phyloP scores from a whole-genome alignment of 768 basidiomycete species.

The Termitomyces sp. region DNA sequence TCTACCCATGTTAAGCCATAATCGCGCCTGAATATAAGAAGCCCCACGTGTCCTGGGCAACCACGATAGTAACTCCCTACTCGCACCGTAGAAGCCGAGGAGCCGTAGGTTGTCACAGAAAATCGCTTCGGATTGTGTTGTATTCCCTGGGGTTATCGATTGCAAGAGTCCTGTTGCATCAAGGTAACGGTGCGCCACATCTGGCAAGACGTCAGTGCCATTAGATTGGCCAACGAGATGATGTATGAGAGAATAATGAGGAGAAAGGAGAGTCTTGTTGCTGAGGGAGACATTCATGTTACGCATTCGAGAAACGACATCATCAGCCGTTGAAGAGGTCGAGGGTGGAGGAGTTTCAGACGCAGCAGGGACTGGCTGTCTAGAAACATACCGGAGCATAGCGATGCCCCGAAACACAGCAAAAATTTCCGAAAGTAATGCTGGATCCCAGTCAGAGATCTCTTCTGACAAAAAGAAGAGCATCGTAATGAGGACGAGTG shows the following conservation, averaged over 20 bases:
- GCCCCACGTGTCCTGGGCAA: constrained; percentile 77
- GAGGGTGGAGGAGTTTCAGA: constrained; percentile 15
- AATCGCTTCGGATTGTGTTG: constrained; percentile 63
- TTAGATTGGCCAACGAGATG: constrained; percentile 54
- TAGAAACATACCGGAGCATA: constrained; percentile 59
- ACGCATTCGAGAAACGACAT: constrained; percentile 65
- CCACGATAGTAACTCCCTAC: constrained; percentile 68
- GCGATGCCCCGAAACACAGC: constrained; percentile 77
- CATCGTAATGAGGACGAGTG: constrained; percentile 58
- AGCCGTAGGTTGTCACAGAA: constrained; percentile 69
- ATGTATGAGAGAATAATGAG: constrained; percentile 62
- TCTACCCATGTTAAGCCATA: constrained; percentile 63
- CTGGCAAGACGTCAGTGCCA: constrained; percentile 46
- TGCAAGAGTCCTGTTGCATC: constrained; percentile 64
- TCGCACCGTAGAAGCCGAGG: constrained; percentile 57
- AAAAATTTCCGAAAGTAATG: constrained; percentile 68
- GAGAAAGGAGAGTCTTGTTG: constrained; percentile 39
- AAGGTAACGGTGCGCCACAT: constrained; percentile 68
- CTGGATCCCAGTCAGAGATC: constrained; percentile 59
- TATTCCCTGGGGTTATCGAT: constrained; percentile 64
- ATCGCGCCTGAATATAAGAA: constrained; percentile 66
- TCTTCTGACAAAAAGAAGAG: constrained; percentile 71
- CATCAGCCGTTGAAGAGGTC: constrained; percentile 35
- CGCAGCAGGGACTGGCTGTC: constrained; percentile 49
- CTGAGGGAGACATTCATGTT: constrained; percentile 69